A percentile compares a stretch with the other conserved stretches of the same genome.
Evolutionary conservation across 2,329 filamentous ascomycete genomes (phyloP).

Genomic region (Graphiopsis chlorocephala): DNA sequence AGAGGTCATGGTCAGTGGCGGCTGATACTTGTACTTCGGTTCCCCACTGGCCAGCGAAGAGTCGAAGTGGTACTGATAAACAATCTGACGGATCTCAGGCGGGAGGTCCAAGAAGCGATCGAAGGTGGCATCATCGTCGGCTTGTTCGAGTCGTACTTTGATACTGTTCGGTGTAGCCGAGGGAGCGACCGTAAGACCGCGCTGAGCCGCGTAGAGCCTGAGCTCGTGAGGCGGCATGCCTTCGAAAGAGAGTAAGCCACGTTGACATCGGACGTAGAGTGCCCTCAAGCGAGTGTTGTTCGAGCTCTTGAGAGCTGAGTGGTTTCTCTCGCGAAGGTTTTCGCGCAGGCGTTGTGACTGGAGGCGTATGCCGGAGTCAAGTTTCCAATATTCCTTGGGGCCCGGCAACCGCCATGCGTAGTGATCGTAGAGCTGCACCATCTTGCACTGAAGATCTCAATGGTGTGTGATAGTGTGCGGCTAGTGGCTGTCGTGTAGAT

Average conservation of each 20-base stretch:
- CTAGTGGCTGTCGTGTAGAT: no score
- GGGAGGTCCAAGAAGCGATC: neutral
- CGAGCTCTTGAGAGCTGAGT: neutral
- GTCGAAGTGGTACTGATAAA: neutral
- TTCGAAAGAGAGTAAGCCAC: conserved; percentile 1
- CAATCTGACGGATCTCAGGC: neutral
- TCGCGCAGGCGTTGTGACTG: neutral
- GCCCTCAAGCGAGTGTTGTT: neutral
- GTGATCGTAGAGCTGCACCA: neutral
- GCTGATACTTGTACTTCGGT: neutral
- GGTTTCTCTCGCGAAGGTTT: neutral
- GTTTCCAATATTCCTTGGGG: neutral
- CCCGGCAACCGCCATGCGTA: neutral
- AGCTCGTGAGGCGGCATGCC: neutral
- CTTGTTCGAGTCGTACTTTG: neutral
- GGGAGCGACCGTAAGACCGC: neutral
- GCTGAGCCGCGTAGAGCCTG: neutral
- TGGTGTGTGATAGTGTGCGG: neutral
- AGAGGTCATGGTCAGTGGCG: neutral
- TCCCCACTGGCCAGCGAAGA: neutral
- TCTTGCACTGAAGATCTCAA: no score
- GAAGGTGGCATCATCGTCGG: conserved; percentile 3
- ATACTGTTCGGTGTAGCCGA: neutral
- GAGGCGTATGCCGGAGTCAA: neutral
- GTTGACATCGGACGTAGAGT: neutral